A percentile compares a stretch with the other conserved stretches of the same genome.
Conservation (phyloP, 2,329 filamentous ascomycete species). For the Arthrobotrys megalospora region DNA sequence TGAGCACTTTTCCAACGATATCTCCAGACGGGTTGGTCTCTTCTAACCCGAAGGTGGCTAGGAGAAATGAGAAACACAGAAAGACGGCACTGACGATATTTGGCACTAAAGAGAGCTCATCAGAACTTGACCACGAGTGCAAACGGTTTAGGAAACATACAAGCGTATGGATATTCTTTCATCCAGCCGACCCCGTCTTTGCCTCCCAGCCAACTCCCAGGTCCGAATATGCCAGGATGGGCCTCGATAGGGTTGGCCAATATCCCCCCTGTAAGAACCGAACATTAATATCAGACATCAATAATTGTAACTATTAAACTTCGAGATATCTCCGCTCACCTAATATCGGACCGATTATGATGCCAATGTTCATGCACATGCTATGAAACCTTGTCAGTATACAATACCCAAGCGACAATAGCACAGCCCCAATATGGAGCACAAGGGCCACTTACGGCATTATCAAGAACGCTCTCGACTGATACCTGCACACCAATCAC, state of each 20-base stretch:
- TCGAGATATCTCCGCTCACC: constrained; percentile 61
- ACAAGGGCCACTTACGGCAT: constrained; percentile 65
- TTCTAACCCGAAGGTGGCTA: constrained; percentile 34
- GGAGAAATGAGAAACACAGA: constrained; percentile 65
- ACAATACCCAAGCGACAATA: constrained; percentile 67
- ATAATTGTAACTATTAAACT: background rate
- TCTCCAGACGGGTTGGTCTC: constrained; percentile 55
- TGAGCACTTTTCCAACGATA: constrained; percentile 23
- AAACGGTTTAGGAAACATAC: constrained; percentile 16
- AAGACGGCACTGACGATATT: constrained; percentile 72
- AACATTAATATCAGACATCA: constrained; percentile 60
- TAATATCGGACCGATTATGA: constrained; percentile 74
- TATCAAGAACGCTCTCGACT: constrained; percentile 68
- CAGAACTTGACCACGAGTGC: background rate
- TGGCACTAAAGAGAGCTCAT: constrained; percentile 66
- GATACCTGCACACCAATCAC: constrained; percentile 41
- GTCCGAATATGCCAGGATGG: constrained; percentile 70
- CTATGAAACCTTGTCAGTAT: constrained; percentile 70
- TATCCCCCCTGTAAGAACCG: constrained; percentile 67
- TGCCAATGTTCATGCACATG: constrained; percentile 79
- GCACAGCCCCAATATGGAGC: constrained; percentile 30
- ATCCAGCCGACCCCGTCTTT: constrained; percentile 67
- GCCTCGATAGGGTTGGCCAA: constrained; percentile 69
- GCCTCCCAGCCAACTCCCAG: constrained; percentile 55
- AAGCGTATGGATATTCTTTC: constrained; percentile 71